Percentiles rank a stretch among this genome's conserved stretches.
Conservation (phyloP, 257 asterid species). For the Solanum pennellii region DNA sequence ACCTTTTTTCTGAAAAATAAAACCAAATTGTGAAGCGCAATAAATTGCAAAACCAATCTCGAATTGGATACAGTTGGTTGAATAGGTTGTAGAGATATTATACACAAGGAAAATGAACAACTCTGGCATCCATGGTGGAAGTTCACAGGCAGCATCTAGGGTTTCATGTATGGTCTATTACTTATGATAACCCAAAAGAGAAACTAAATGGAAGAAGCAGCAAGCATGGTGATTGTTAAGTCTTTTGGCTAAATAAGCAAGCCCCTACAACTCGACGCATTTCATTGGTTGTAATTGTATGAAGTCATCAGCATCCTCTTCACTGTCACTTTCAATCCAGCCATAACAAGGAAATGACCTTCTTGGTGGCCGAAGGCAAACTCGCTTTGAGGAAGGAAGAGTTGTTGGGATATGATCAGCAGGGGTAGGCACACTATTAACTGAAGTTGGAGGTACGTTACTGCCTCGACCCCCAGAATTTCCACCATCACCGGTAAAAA, state of each 20-base stretch:
- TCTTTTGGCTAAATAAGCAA: neutral
- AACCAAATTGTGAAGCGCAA: neutral
- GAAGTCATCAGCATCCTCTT: neutral
- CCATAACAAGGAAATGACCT: conserved; percentile 5
- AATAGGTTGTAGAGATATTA: neutral
- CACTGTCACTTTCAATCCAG: conserved; percentile 3
- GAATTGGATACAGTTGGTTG: neutral
- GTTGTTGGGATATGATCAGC: neutral
- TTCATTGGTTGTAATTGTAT: neutral
- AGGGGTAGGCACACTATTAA: neutral
- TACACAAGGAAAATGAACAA: neutral
- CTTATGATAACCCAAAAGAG: neutral
- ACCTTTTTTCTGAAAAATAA: neutral
- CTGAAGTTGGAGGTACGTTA: neutral
- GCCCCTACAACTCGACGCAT: neutral
- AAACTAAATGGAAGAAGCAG: neutral
- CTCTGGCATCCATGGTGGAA: neutral
- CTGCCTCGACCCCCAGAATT: neutral
- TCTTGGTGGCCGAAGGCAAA: neutral
- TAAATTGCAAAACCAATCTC: neutral
- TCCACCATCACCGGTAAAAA: neutral
- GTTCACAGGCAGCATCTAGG: neutral
- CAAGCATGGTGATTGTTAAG: neutral
- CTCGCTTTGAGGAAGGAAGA: neutral
- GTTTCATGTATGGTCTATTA: neutral